Base-by-base conservation (phyloP, 306 rosid species). In the Acacia acuminata region DNA sequence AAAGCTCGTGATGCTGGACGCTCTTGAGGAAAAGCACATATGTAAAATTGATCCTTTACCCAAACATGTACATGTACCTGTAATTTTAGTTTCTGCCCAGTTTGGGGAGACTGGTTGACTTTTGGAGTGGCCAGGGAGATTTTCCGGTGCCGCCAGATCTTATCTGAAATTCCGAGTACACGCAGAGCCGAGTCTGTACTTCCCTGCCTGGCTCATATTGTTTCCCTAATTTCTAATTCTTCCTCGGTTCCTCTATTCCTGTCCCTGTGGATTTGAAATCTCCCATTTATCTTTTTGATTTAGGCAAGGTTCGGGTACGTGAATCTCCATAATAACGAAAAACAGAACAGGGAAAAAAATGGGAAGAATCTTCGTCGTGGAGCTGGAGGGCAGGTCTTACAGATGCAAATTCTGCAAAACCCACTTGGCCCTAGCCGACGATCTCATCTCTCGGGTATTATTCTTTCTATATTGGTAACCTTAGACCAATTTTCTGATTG, bases 371-470 rank as follows among this genome's bases (percentile, higher is more conserved):
- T 93, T 93, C 73, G 94, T 84, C 82, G 91, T 93, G 85, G 98
- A 94, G 85, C 86, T 86, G 50, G 98, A 94, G 51, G 98, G 97
- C 25, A 89, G 97, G 88, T 91, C 89, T 10, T 93, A 93, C 38
- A 90, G 97, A 88, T 94, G 98, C 94, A 91, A 90, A 79, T 94
- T 89, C 91, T 94, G 98, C 85, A 90, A 84, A 58, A 94, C 97
- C 86, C 97, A 88, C 84, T 84, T 94, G 83, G 95, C 97, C 50
- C 94, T 90, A 20, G 90, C 79, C 7, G 90, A 90, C 66, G 96
- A 93, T 82, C 89, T 94, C 73, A 90, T 90, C 81, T 95, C 98
- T 81, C 81, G 87, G 91, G 97, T 94, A 86, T 70, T 17, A n/a
- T 7, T 1, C n/a, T 12, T 65, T 70, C 30, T 40, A 27, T 60